Base-by-base conservation (phyloP, 768 basidiomycete species). In the Calvatia gigantea region DNA sequence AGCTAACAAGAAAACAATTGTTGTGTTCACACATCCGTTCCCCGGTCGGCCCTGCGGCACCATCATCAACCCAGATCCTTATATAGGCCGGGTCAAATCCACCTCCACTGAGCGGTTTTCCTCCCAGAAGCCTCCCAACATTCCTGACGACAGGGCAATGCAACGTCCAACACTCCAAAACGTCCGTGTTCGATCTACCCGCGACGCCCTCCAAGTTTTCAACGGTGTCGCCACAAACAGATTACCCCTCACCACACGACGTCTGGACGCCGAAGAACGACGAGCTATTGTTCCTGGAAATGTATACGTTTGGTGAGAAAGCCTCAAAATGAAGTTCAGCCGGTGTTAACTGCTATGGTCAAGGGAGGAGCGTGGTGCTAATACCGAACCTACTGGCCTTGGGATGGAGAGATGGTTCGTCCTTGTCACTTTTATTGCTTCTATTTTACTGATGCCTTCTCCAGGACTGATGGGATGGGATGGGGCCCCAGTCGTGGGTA, bases 391-490 rank as follows among this genome's bases (percentile, higher is more conserved):
- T 28, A 88, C 89, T 8, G 90, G 90, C 12, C 80, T 91, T 44
- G 90, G 90, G 33, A 93, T 93, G 86, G 91, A 92, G 62, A 78
- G 90, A 69, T 91, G 91, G 86, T 83, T 64, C 33, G 73, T 65
- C 31, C 23, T 43, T 54, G 15, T 37, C 25, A 39, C 44, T 37
- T 6, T 23, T 46, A 5, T 27, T 42, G 9, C 21, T 19, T 47
- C 31, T 59, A 35, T 54, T 56, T 45, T 27, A 35, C 15, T 1
- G n/a, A 9, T 21, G 37, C n/a, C n/a, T 33, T 25, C 14, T 31
- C 48, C 51, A 79, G 75, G 76, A 78, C 78, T 58, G 75, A 80
- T 63, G 76, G 89, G 35, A 87, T 91, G 81, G 86, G 87, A 44
- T 92, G 90, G 90, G 88, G 89, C 28, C 87, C 90, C 12, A 89